Conservation (phyloP, 1,284 basidiomycete species). For the Puccinia novopanici region DNA sequence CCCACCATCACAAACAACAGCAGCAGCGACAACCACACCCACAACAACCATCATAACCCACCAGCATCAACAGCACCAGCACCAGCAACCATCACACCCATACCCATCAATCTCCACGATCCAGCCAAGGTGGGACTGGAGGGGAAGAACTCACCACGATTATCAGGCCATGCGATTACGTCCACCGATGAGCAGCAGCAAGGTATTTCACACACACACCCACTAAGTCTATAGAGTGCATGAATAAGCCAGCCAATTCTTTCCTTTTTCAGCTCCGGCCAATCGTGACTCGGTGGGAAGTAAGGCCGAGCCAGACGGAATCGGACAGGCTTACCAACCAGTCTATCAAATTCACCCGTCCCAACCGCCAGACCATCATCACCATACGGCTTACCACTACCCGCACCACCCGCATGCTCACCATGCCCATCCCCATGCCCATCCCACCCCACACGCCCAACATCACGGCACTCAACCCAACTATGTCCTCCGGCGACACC, state of each 20-base stretch:
- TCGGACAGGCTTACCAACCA: constrained; percentile 8
- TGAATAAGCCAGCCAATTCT: background rate
- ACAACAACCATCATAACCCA: too few species aligned
- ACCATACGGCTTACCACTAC: background rate
- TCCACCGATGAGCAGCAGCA: background rate
- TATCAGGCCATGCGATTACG: background rate
- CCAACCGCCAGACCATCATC: background rate
- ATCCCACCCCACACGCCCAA: background rate
- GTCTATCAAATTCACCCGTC: background rate
- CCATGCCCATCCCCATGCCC: background rate
- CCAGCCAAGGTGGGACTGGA: background rate
- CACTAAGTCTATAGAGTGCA: too few species aligned
- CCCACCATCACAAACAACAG: constrained; percentile 4
- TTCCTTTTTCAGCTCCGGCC: background rate
- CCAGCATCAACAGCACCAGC: background rate
- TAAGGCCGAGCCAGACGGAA: background rate
- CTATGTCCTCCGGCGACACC: background rate
- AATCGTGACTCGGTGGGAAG: background rate
- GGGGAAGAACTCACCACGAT: background rate
- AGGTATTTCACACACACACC: background rate
- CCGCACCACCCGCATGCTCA: background rate
- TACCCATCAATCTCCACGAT: background rate
- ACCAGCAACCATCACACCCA: too few species aligned
- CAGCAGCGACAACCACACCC: background rate
- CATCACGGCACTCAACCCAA: background rate